Conservation (phyloP, 176 grass and related monocot species). For the Pharus latifolius region DNA sequence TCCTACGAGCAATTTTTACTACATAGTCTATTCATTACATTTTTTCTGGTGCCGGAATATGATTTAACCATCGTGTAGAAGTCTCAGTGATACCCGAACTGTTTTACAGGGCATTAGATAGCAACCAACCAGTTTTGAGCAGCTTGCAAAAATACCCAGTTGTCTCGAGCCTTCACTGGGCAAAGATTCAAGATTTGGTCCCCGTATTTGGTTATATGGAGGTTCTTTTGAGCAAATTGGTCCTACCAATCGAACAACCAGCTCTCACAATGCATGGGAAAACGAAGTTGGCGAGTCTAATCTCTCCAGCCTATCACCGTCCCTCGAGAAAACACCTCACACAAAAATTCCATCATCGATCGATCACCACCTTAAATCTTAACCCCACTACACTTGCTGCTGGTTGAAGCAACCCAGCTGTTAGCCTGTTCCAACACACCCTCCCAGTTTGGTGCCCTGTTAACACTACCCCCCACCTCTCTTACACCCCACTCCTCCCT, state of each 20-base stretch:
- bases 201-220: background rate
- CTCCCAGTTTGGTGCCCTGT: conserved; percentile 33
- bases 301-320: conserved; percentile 8
- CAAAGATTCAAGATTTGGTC: background rate
- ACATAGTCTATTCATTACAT: too few relatives aligned
- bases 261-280: background rate
- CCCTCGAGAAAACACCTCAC: background rate
- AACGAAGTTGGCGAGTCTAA: background rate
- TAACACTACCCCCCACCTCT: conserved; percentile 26
- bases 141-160: too few relatives aligned
- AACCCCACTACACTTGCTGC: conserved; percentile 15
- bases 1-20: too few relatives aligned
- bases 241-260: background rate
- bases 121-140: too few relatives aligned
- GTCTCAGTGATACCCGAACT: too few relatives aligned
- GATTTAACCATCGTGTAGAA: too few relatives aligned
- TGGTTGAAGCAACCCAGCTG: conserved; percentile 37
- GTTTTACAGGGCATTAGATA: too few relatives aligned
- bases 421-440: conserved; percentile 45
- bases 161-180: background rate
- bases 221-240: background rate
- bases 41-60: too few relatives aligned
- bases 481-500: conserved; percentile 37
- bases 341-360: conserved; percentile 23
- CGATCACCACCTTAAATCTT: background rate